Evolutionary conservation across 305 asterid genomes (phyloP).

Genomic region (Andrographis paniculata): DNA sequence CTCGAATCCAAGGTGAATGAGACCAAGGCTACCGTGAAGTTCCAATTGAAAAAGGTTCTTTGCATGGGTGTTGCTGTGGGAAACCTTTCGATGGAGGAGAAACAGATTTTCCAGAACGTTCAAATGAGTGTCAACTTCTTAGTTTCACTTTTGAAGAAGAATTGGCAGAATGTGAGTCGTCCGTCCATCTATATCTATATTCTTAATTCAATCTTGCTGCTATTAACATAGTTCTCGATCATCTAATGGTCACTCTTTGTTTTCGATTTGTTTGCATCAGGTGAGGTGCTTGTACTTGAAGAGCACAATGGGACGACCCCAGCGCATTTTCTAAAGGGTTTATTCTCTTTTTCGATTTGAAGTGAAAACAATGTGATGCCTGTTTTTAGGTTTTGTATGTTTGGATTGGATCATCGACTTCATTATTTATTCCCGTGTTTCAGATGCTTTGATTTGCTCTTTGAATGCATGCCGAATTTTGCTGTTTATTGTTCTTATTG

Average conservation of each 20-base stretch:
- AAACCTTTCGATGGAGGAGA: slow-evolving; percentile 64
- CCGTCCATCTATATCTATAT: neutral
- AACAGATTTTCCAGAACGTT: slow-evolving; percentile 62
- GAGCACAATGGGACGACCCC: slow-evolving; percentile 71
- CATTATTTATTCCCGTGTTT: too few species aligned
- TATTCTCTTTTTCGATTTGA: too few species aligned
- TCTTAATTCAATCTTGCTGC: too few species aligned
- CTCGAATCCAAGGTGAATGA: slow-evolving; percentile 65
- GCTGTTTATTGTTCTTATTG: too few species aligned
- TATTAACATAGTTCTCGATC: too few species aligned
- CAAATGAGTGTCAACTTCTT: slow-evolving; percentile 75
- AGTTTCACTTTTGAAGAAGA: slow-evolving; percentile 61
- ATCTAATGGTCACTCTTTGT: too few species aligned
- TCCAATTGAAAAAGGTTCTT: slow-evolving; percentile 69
- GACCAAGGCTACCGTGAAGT: slow-evolving; percentile 64
- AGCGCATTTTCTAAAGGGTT: slow-evolving; percentile 39
- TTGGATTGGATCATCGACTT: too few species aligned
- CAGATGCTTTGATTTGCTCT: too few species aligned
- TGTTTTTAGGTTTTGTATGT: too few species aligned
- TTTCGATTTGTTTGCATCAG: slow-evolving; percentile 22
- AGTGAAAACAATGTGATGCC: too few species aligned
- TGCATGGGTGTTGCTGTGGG: slow-evolving; percentile 87
- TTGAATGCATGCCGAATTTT: too few species aligned
- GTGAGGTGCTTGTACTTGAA: slow-evolving; percentile 70
- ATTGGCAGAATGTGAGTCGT: slow-evolving; percentile 62